Evolutionary conservation across 768 basidiomycete genomes (phyloP), one percentile per base, ranked within the genome.

Genomic region (Tulasnella sp.): DNA sequence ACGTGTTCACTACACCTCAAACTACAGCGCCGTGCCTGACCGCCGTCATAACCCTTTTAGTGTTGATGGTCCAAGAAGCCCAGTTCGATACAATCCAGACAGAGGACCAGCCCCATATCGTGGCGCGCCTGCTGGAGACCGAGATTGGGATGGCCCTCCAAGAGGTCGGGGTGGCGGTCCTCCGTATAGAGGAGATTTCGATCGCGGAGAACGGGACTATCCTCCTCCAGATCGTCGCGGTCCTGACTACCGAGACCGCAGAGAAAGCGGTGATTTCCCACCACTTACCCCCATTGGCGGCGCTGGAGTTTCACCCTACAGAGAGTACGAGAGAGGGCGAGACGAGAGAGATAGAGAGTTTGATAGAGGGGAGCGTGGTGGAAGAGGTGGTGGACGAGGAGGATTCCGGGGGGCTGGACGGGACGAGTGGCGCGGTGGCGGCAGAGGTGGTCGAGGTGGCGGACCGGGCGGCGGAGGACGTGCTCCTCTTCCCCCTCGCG

Each of bases 131-230:
- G 48, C 15, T 10, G 26, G 44, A 18, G 67, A 84, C 29, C 82
- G 85, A 29, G 85, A 86, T 20, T 67, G 82, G 83, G 15, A 77
- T 75, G 32, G 78, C 82, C 77, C 86, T 85, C 79, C 61, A n/a
- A 67, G 83, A 82, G 79, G 83, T n/a, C 5, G 26, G 23, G 75
- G 75, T 32, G 48, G 32, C 26, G 55, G 39, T 29, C 46, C 55
- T 23, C 44, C 74, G n/a, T 57, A 40, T 32, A 26, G 75, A 55
- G 61, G 61, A 18, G 75, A 69, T 5, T 57, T 40, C 40, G 75
- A 51, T 57, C 46, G 75, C 5, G 75, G 77, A 82, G 85, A 42
- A 81, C 84, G 51, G 80, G 79, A 72, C 18, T 74, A 74, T 18
- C 73, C 73, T 3, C 18, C 73, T 67, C 61, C 61, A 67, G 61